Percentiles rank a stretch among this genome's conserved stretches.
phyloP scores from a whole-genome alignment of 352 stramenopile species.

The Globisporangium nagaii region DNA sequence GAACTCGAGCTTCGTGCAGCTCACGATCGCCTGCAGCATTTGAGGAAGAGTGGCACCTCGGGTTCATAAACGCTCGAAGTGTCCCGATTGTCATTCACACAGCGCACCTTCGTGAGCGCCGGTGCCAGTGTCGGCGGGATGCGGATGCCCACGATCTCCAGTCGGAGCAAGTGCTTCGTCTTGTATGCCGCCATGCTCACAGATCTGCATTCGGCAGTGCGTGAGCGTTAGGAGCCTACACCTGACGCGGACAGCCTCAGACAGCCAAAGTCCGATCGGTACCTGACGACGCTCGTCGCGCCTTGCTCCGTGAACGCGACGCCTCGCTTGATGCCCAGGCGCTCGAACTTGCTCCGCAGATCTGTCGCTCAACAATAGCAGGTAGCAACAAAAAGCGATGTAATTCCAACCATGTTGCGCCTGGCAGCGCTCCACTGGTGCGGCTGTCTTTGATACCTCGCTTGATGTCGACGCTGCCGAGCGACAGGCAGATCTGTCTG shows the following conservation, averaged over 20 bases:
- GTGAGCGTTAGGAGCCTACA: too few species aligned
- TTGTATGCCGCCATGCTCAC: constrained; percentile 24
- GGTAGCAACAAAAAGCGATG: neutral
- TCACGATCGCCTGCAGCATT: constrained; percentile 20
- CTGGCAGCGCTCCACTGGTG: neutral
- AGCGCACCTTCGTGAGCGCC: constrained; percentile 29
- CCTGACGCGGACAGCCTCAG: neutral
- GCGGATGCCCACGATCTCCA: constrained; percentile 31
- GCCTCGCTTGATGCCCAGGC: constrained; percentile 39
- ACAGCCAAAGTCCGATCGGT: too few species aligned
- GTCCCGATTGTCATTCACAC: too few species aligned
- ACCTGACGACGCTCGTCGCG: constrained; percentile 30
- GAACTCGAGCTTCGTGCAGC: constrained; percentile 12
- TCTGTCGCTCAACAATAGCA: constrained; percentile 18
- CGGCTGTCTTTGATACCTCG: constrained; percentile 22
- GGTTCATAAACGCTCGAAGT: neutral
- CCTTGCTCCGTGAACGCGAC: constrained; percentile 34
- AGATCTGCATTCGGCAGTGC: constrained; percentile 4
- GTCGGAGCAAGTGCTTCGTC: constrained; percentile 19
- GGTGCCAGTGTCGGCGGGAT: constrained; percentile 15
- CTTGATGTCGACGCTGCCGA: constrained; percentile 40
- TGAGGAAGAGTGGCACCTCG: neutral
- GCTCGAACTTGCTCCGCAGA: constrained; percentile 56
- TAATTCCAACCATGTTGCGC: too few species aligned
- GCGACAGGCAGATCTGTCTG: constrained; percentile 39